Evolutionary conservation across 140 eudicot genomes (phyloP).

Genomic region (Oenanthe javanica): DNA sequence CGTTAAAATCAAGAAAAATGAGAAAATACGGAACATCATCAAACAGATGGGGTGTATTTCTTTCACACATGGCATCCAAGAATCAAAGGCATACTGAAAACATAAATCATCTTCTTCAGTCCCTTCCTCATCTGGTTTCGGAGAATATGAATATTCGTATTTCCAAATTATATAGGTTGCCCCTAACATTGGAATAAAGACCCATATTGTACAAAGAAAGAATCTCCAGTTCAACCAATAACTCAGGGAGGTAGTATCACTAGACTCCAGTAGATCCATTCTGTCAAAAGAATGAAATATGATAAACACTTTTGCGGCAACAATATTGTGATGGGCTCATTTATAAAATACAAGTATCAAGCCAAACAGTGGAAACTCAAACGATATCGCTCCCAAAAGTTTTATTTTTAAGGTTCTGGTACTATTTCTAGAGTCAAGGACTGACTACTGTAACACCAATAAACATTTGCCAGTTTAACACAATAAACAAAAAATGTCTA

Average conservation of each 20-base stretch:
- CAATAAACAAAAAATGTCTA: not conserved
- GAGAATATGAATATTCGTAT: constrained; percentile 35
- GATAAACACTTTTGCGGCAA: not conserved
- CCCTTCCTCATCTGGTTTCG: constrained; percentile 31
- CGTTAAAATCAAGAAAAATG: constrained; percentile 51
- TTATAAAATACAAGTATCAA: not conserved
- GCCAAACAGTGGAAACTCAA: not conserved
- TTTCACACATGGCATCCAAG: constrained; percentile 88
- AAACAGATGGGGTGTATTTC: constrained; percentile 66
- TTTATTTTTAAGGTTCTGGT: not conserved
- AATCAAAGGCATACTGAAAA: constrained; percentile 35
- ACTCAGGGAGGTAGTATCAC: constrained; percentile 53
- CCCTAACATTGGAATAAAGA: constrained; percentile 42
- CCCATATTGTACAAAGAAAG: constrained; percentile 57
- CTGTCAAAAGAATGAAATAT: not conserved
- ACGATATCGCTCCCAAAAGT: no score
- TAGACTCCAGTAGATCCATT: constrained; percentile 41
- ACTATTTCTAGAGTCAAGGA: not conserved
- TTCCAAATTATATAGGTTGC: constrained; percentile 52
- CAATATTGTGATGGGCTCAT: not conserved
- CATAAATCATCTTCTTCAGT: constrained; percentile 29
- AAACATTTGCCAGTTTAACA: not conserved
- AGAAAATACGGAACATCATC: constrained; percentile 51
- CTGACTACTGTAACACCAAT: not conserved
- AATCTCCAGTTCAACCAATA: constrained; percentile 91